Percentiles rank a stretch among this genome's conserved stretches.
These are phyloP conservation scores for Achaetomium macrosporum DNA, from an alignment of 2,329 filamentous ascomycete species.

Conservation along the genomic window DNA sequence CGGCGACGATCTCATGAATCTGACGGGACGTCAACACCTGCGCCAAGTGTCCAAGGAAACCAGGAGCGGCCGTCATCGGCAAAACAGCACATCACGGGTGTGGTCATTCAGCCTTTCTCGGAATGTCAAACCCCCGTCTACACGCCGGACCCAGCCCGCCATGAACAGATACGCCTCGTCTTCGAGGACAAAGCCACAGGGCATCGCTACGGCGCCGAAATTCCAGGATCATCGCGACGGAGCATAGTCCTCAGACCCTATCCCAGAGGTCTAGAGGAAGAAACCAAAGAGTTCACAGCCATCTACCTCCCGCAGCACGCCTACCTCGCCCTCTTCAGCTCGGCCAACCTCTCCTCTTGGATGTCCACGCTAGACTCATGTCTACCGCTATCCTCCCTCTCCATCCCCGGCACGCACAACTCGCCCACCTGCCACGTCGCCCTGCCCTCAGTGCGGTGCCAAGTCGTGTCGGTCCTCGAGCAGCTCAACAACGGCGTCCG, in stretches of 20 bases:
- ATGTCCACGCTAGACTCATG: conserved; percentile 71
- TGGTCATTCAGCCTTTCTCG: conserved; percentile 64
- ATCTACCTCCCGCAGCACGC: conserved; percentile 56
- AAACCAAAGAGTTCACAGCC: conserved; percentile 56
- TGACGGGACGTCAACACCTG: conserved; percentile 37
- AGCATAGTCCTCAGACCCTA: conserved; percentile 51
- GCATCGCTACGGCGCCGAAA: conserved; percentile 66
- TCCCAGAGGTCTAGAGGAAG: conserved; percentile 21
- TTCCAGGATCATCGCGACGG: conserved; percentile 55
- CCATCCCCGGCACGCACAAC: conserved; percentile 94
- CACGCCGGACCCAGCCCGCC: conserved; percentile 45
- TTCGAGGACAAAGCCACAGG: conserved; percentile 53
- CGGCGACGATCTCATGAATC: conserved; percentile 19
- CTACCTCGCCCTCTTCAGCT: conserved; percentile 62
- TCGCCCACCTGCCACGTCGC: conserved; percentile 79
- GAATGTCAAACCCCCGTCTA: conserved; percentile 58
- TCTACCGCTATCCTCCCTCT: conserved; percentile 71
- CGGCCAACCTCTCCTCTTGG: conserved; percentile 65
- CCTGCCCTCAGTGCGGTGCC: conserved; percentile 87
- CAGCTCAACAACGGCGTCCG: conserved; percentile 88
- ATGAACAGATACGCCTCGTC: conserved; percentile 67
- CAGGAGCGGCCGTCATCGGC: conserved; percentile 21
- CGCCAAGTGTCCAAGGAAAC: conserved; percentile 14
- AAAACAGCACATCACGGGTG: conserved; percentile 51
- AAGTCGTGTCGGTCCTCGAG: conserved; percentile 67